Evolutionary conservation across 2,329 filamentous ascomycete genomes (phyloP).

Genomic region (Diplodia sapinea): DNA sequence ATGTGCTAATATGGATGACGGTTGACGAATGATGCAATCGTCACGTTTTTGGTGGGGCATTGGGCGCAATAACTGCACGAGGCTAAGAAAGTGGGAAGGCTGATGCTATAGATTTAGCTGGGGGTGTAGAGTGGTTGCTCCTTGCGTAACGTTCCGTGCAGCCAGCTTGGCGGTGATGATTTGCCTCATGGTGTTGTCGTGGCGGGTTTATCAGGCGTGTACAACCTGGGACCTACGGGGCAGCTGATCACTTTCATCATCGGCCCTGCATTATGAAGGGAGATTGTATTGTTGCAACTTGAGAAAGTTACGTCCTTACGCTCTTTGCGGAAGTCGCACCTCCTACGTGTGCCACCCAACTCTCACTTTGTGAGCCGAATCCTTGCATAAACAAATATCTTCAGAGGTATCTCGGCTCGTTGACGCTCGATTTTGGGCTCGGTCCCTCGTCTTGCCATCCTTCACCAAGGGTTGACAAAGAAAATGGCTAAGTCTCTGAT

Average conservation of each 20-base stretch:
- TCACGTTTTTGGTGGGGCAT: too few species aligned
- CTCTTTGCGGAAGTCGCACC: not conserved
- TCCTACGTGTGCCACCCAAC: too few species aligned
- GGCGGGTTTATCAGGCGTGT: not conserved
- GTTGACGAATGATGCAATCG: too few species aligned
- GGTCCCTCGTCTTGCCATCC: not conserved
- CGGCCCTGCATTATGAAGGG: not conserved
- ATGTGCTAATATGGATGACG: too few species aligned
- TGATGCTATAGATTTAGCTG: not conserved
- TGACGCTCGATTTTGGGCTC: not conserved
- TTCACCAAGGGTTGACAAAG: not conserved
- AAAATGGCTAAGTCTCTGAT: not conserved
- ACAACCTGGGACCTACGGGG: constrained; percentile 4
- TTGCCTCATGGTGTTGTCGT: not conserved
- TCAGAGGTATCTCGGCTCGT: not conserved
- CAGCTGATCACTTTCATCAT: constrained; percentile 25
- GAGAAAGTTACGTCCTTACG: not conserved
- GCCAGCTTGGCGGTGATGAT: not conserved
- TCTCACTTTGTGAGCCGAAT: too few species aligned
- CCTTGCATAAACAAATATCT: not conserved
- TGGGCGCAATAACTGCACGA: too few species aligned
- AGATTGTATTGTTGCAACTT: constrained; percentile 1
- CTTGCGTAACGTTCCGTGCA: not conserved
- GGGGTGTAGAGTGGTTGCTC: not conserved
- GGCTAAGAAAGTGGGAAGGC: not conserved